phyloP scores from a whole-genome alignment of 75 land plant genomes.

The Pinus albicaulis region DNA sequence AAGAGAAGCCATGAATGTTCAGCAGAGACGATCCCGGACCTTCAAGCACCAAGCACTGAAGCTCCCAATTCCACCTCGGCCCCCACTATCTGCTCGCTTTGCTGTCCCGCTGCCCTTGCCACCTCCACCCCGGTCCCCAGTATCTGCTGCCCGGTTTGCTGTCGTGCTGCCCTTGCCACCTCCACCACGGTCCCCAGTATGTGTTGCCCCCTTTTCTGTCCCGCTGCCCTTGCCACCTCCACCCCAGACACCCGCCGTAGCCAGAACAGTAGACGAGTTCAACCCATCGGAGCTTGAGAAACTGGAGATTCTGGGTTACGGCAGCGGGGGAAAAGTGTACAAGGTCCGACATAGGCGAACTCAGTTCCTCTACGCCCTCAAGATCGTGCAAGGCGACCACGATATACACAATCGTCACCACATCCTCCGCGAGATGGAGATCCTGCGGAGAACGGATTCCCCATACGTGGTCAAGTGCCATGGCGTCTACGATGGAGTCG shows the following conservation, averaged over 20 bases:
- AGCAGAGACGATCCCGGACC: no score
- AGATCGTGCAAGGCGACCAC: constrained; percentile 62
- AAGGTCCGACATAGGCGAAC: constrained; percentile 62
- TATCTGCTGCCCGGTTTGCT: no score
- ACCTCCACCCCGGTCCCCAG: background rate
- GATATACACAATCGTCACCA: constrained; percentile 72
- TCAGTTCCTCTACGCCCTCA: no score
- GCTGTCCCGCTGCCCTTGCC: background rate
- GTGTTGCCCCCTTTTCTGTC: no score
- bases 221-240: background rate
- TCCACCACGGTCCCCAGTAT: no score
- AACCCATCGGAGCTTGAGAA: background rate
- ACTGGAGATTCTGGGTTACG: constrained; percentile 10
- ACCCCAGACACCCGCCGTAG: background rate
- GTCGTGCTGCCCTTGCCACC: background rate
- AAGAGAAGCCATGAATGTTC: no score
- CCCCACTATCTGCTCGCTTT: background rate
- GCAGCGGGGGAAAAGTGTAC: constrained; percentile 70
- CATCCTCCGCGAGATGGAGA: constrained; percentile 83
- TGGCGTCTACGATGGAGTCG: constrained; percentile 65
- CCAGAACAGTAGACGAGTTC: constrained; percentile 39
- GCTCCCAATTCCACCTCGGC: no score
- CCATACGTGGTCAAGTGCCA: constrained; percentile 73
- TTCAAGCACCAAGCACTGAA: no score
- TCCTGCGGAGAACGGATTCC: constrained; percentile 50